Evolutionary conservation across 208 protist genomes (phyloP), one percentile per base, ranked within the genome.

Genomic region (Leishmania tarentolae): DNA sequence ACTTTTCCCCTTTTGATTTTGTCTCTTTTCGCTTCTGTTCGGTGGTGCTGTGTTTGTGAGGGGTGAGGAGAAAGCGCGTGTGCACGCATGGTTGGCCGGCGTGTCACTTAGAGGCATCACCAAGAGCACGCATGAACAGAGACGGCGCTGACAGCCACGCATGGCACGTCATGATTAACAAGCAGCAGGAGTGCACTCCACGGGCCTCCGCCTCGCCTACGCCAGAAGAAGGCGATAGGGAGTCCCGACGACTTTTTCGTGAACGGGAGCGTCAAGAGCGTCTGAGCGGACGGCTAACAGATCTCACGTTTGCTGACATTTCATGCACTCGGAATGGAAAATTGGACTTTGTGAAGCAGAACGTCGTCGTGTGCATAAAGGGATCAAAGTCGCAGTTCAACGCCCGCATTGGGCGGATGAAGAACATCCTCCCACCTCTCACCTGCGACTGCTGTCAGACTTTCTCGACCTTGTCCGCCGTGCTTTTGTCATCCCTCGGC

Each of bases 371-470:
- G 31, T 92, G 90, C 78, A 88, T 95, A 57, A 79, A 86, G n/a
- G 94, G 93, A 40, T 92, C 90, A 8, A 86, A 89, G 69, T 97
- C 94, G 6, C 94, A 97, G 86, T 97, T 97, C 82, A 85, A 95
- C 82, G 88, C 92, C 2, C 88, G 88, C 9, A 70, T 80, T 0
- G 91, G 90, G 4, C 83, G 79, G 56, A 83, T 90, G 80, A 90
- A 86, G 46, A 79, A 65, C 40, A 59, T 95, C 37, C 79, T 97
- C 21, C 94, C 94, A 52, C 92, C 93, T 3, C 81, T 94, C 53
- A 96, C 94, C 0, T 68, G 81, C 80, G 94, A 97, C 76, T 96
- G 94, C 83, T 97, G 94, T 66, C 94, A 97, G 76, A 96, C 94
- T 5, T 97, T 97, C 80, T 90, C 94, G 11, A 95, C 93, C 5